Percentiles rank a stretch among this genome's conserved stretches.
These are phyloP conservation scores for Tricholoma terreum DNA, from an alignment of 768 basidiomycete species.

Conservation along the genomic window DNA sequence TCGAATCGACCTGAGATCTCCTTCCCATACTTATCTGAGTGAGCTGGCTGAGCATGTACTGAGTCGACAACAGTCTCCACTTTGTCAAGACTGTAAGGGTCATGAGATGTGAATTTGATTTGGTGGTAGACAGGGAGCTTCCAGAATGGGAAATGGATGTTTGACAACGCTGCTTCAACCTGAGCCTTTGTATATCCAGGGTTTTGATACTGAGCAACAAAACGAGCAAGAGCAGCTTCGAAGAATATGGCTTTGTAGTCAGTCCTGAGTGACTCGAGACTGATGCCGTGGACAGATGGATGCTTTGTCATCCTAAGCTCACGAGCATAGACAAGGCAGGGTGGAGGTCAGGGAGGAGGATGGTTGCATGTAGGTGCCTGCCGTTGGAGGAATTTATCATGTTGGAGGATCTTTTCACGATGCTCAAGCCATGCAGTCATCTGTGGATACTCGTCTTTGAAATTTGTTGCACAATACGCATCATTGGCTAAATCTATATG, in stretches of 20 bases:
- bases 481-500: too few relatives aligned
- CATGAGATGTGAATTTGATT: neutral
- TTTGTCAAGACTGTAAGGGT: neutral
- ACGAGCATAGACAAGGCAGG: neutral
- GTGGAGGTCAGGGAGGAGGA: neutral
- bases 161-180: neutral
- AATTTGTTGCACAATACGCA: too few relatives aligned
- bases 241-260: neutral
- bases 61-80: neutral
- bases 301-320: neutral
- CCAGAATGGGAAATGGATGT: neutral
- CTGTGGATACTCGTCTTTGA: too few relatives aligned
- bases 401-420: slow-evolving; percentile 23
- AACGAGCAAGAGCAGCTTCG: neutral
- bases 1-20: neutral
- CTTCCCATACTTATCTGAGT: too few relatives aligned
- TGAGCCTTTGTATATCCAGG: too few relatives aligned
- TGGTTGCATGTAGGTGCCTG: neutral
- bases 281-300: neutral
- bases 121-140: neutral
- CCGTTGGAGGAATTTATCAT: neutral
- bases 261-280: neutral
- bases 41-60: neutral
- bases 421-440: slow-evolving; percentile 38
- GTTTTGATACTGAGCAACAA: neutral